Evolutionary conservation across 1,139 yeast genomes (phyloP), one percentile per base, ranked within the genome.

Genomic region (Blastobotrys aristatus): DNA sequence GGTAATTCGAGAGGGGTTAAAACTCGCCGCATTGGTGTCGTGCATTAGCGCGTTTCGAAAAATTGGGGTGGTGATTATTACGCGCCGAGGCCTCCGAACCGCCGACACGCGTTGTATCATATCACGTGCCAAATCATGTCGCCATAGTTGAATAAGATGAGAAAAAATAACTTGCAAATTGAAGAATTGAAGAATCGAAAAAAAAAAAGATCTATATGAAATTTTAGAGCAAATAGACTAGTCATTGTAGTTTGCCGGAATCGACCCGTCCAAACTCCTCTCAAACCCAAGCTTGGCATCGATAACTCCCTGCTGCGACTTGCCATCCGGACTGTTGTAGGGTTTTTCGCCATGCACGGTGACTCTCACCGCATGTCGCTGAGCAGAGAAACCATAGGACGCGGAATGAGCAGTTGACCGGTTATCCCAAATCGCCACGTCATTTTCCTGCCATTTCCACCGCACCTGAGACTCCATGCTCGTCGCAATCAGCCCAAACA

Each of bases 391-490:
- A 2, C 68, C 69, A 44, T 59, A 65, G 4, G 66, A 55, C 4
- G 89, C 88, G 21, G 82, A 68, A 64, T 84, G 90, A 35, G 72
- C 63, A 17, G 80, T 77, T 58, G 79, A 69, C 64, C 90, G 75
- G 68, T 84, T 83, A 59, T 83, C 90, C 88, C 89, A 84, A 20
- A 81, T 66, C 21, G 80, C 87, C 29, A 84, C 82, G 4, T 87
- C 79, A 45, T 74, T 70, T 32, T 74, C 74, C 52, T 74, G 76
- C 81, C 84, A 80, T 47, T 64, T 68, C 51, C 79, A 79, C 53
- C 86, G 73, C 18, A 77, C 69, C 48, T 79, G 80, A 53, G 77
- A 68, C 59, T 79, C 83, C 22, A 72, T 75, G 31, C 75, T 66
- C 33, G 69, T 74, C 49, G 76, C 77, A 45, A 81, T 68, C 56